Percentiles rank a stretch among this genome's conserved stretches.
phyloP scores from a whole-genome alignment of 768 basidiomycete species.

The Hygrophoropsis aurantiaca region DNA sequence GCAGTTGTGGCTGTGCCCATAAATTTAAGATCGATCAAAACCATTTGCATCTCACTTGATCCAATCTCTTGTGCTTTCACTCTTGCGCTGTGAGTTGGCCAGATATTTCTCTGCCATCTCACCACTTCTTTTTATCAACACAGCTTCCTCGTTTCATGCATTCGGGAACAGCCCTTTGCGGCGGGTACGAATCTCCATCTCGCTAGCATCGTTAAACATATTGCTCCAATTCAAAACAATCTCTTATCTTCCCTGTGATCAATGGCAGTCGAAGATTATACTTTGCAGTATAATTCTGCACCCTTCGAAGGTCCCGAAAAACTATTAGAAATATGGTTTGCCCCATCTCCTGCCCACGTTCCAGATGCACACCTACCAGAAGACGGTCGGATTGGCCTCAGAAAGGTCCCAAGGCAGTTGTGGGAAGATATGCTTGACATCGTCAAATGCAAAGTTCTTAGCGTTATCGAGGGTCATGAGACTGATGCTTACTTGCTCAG shows the following conservation, averaged over 20 bases:
- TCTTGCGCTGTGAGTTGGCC: not conserved
- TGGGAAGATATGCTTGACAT: constrained; percentile 99
- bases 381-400: constrained; percentile 64
- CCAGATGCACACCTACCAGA: constrained; percentile 40
- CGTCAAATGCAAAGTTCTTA: constrained; percentile 95
- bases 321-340: constrained; percentile 96
- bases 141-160: constrained; percentile 40
- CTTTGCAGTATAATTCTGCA: constrained; percentile 31
- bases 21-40: constrained; percentile 1
- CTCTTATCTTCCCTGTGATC: not conserved
- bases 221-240: constrained; percentile 1
- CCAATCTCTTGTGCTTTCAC: not conserved
- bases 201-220: constrained; percentile 46
- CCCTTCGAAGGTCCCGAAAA: constrained; percentile 96
- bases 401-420: constrained; percentile 66
- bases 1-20: constrained; percentile 1
- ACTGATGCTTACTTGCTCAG: constrained; percentile 95
- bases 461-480: constrained; percentile 83
- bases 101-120: not conserved
- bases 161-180: constrained; percentile 36
- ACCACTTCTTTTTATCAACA: constrained; percentile 9
- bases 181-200: constrained; percentile 36
- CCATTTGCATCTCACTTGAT: not conserved
- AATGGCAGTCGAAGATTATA: constrained; percentile 25
- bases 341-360: constrained; percentile 66